Evolutionary conservation across 2,329 filamentous ascomycete species (phyloP).

Genomic region (Didymosphaeria variabile): DNA sequence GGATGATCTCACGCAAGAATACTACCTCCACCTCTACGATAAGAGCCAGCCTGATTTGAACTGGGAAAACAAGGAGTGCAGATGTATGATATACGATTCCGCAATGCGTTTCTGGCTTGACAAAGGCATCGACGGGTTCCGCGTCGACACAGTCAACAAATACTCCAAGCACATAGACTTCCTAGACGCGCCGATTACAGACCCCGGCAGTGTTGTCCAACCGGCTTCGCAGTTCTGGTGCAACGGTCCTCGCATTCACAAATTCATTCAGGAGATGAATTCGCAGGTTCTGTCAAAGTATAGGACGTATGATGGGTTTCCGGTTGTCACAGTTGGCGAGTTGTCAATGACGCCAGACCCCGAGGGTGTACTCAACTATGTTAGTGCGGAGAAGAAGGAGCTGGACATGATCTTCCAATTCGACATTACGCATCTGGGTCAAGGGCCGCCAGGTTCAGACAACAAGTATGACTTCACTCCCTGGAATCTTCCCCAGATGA

Average conservation of each 20-base stretch:
- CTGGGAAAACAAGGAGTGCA: conserved; percentile 57
- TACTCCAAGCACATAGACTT: conserved; percentile 57
- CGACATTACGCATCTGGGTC: conserved; percentile 51
- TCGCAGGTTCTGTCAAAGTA: conserved; percentile 63
- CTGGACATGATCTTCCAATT: conserved; percentile 62
- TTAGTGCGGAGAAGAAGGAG: conserved; percentile 52
- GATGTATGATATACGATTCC: conserved; percentile 55
- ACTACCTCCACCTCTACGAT: conserved; percentile 59
- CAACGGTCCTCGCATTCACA: conserved; percentile 67
- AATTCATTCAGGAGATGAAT: conserved; percentile 65
- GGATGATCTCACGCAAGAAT: conserved; percentile 58
- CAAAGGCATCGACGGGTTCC: conserved; percentile 57
- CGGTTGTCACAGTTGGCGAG: conserved; percentile 65
- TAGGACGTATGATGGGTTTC: conserved; percentile 52
- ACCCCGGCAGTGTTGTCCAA: conserved; percentile 55
- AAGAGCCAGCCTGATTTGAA: conserved; percentile 59
- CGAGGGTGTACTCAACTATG: conserved; percentile 54
- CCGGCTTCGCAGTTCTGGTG: conserved; percentile 61
- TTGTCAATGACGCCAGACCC: conserved; percentile 60
- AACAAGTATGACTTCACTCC: conserved; percentile 41
- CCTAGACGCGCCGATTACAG: conserved; percentile 53
- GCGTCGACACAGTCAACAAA: conserved; percentile 60
- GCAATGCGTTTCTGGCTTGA: conserved; percentile 60
- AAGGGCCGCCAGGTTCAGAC: conserved; percentile 42
- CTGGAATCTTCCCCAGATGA: conserved; percentile 56